These are phyloP conservation scores for Vicia faba DNA, from an alignment of 306 rosid genomes.

Conservation along the genomic window DNA sequence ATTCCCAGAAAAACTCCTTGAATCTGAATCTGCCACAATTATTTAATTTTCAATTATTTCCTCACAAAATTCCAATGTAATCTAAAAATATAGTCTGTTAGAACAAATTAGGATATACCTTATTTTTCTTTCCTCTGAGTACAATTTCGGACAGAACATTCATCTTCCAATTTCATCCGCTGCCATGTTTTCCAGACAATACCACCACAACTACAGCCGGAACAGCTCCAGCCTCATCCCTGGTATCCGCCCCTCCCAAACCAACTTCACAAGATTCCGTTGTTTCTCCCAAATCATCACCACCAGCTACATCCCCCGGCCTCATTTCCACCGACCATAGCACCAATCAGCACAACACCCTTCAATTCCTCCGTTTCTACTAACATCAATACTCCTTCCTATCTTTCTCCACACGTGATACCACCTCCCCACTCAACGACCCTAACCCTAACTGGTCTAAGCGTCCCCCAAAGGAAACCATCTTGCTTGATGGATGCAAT, in stretches of 20 bases:
- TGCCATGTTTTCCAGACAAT: no score
- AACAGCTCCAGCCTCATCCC: conserved; percentile 48
- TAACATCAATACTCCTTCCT: conserved; percentile 43
- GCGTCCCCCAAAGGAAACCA: conserved; percentile 92
- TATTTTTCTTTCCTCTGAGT: no score
- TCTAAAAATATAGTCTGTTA: no score
- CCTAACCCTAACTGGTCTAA: conserved; percentile 95
- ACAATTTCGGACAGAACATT: no score
- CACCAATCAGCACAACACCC: conserved; percentile 47
- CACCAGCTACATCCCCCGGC: conserved; percentile 30
- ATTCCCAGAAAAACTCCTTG: no score
- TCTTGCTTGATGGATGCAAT: conserved; percentile 91
- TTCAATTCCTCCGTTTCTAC: no score
- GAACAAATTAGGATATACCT: no score
- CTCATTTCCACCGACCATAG: conserved; percentile 32
- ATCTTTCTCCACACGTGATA: conserved; percentile 65
- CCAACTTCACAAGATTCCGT: conserved; percentile 51
- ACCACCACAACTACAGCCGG: conserved; percentile 48
- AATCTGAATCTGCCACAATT: no score
- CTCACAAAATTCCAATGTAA: no score
- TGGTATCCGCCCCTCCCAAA: conserved; percentile 54
- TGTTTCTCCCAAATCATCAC: conserved; percentile 53
- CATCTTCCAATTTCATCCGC: no score
- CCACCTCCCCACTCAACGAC: conserved; percentile 83
- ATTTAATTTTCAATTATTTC: no score